phyloP scores from a whole-genome alignment of 805 yeast genomes.

The Spathaspora sp. region DNA sequence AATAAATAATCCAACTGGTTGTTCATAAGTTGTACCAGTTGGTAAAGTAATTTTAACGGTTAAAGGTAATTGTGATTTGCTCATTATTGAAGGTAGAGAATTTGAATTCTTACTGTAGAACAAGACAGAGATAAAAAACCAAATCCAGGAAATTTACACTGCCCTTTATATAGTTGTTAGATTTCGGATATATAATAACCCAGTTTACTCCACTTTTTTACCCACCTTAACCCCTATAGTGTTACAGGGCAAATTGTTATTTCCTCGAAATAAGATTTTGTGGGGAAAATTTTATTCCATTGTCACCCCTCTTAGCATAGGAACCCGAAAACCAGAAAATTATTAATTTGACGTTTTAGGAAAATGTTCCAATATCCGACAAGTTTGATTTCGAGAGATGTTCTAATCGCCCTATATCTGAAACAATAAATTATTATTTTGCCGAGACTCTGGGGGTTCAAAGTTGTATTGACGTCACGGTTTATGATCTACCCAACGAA shows the following conservation, averaged over 20 bases:
- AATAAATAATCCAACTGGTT: slow-evolving; percentile 88
- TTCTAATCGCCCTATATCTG: too few species aligned
- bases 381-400: too few species aligned
- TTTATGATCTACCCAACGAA: too few species aligned
- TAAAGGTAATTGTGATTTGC: slow-evolving; percentile 25
- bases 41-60: slow-evolving; percentile 55
- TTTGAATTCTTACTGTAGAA: not conserved
- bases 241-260: not conserved
- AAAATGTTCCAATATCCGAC: not conserved
- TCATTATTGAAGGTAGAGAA: not conserved
- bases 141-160: not conserved
- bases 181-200: not conserved
- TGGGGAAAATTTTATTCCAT: not conserved
- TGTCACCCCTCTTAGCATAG: not conserved
- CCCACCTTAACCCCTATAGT: not conserved
- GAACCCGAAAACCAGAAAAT: not conserved
- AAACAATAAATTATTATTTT: too few species aligned
- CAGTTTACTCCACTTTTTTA: not conserved
- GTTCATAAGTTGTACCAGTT: slow-evolving; percentile 66
- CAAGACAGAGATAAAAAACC: not conserved
- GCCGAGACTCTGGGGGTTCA: too few species aligned
- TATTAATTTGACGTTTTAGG: not conserved
- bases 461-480: too few species aligned
- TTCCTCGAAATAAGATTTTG: not conserved
- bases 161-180: not conserved